Evolutionary conservation across 2,329 filamentous ascomycete genomes (phyloP).

Genomic region (Curvularia spicifera): DNA sequence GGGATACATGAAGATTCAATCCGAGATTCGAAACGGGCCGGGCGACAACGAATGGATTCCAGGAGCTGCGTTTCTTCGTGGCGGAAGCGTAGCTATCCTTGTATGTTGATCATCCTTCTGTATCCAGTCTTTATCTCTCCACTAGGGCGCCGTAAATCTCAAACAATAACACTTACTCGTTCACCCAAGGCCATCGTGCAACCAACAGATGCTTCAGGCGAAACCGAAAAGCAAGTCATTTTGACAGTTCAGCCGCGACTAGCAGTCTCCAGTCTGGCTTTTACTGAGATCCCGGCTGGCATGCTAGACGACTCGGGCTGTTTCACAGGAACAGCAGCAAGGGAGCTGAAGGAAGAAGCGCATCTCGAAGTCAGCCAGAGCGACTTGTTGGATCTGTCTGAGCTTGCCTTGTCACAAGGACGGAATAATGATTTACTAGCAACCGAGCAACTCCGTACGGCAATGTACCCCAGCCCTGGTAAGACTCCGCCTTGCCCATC

Average conservation of each 20-base stretch:
- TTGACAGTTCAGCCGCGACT: conserved; percentile 65
- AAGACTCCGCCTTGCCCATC: neutral
- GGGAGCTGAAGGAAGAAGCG: conserved; percentile 65
- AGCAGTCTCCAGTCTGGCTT: conserved; percentile 61
- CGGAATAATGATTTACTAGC: neutral
- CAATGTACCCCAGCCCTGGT: conserved; percentile 9
- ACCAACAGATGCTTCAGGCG: conserved; percentile 54
- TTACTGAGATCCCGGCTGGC: conserved; percentile 65
- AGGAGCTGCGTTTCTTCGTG: conserved; percentile 63
- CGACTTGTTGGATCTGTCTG: conserved; percentile 62
- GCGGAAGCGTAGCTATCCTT: conserved; percentile 64
- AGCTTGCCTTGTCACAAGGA: conserved; percentile 51
- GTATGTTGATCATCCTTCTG: conserved; percentile 43
- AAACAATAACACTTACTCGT: neutral
- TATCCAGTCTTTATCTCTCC: neutral
- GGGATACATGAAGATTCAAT: conserved; percentile 64
- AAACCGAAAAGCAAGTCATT: conserved; percentile 53
- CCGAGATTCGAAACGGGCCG: conserved; percentile 55
- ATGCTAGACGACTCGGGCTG: conserved; percentile 64
- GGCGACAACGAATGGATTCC: conserved; percentile 52
- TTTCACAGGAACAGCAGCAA: conserved; percentile 62
- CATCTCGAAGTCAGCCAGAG: conserved; percentile 57
- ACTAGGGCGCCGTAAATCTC: neutral
- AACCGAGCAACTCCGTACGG: neutral
- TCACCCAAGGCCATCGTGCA: conserved; percentile 60